phyloP scores from a whole-genome alignment of 2,329 filamentous ascomycete genomes.

The Trichoderma sp. region DNA sequence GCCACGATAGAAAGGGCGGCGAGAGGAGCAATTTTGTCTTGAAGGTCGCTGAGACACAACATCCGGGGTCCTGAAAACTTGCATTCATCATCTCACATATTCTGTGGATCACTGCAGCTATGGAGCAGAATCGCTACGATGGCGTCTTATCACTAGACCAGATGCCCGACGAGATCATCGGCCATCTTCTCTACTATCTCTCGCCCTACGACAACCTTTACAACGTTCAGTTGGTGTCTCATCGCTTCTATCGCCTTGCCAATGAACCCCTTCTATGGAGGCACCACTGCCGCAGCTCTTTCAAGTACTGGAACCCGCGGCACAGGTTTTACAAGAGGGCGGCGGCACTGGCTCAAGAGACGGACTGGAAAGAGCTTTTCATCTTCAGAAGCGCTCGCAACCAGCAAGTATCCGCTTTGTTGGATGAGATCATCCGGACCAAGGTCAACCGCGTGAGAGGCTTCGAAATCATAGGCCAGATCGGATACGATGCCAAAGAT shows the following conservation, averaged over 20 bases:
- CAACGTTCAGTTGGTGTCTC: constrained; percentile 54
- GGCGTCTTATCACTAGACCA: constrained; percentile 35
- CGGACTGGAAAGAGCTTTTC: constrained; percentile 74
- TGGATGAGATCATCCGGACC: constrained; percentile 68
- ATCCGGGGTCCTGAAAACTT: not conserved
- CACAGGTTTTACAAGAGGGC: constrained; percentile 62
- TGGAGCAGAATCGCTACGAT: constrained; percentile 4
- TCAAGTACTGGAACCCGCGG: constrained; percentile 69
- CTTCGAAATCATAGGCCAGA: constrained; percentile 66
- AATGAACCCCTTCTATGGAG: constrained; percentile 79
- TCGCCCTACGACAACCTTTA: constrained; percentile 54
- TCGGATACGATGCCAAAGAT: constrained; percentile 88
- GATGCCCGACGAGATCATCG: constrained; percentile 82
- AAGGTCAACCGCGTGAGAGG: constrained; percentile 68
- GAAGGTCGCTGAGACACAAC: not conserved
- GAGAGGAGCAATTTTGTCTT: not conserved
- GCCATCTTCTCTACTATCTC: constrained; percentile 67
- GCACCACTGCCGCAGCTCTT: constrained; percentile 65
- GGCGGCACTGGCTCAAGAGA: constrained; percentile 47
- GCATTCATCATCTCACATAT: not conserved
- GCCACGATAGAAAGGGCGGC: not conserved
- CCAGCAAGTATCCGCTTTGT: constrained; percentile 45
- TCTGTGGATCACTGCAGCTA: constrained; percentile 1
- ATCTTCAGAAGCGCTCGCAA: constrained; percentile 54
- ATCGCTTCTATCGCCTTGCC: constrained; percentile 61